Evolutionary conservation across 176 grass and related monocot species (phyloP), one percentile per base, ranked within the genome.

Genomic region (Tillandsia leiboldiana): DNA sequence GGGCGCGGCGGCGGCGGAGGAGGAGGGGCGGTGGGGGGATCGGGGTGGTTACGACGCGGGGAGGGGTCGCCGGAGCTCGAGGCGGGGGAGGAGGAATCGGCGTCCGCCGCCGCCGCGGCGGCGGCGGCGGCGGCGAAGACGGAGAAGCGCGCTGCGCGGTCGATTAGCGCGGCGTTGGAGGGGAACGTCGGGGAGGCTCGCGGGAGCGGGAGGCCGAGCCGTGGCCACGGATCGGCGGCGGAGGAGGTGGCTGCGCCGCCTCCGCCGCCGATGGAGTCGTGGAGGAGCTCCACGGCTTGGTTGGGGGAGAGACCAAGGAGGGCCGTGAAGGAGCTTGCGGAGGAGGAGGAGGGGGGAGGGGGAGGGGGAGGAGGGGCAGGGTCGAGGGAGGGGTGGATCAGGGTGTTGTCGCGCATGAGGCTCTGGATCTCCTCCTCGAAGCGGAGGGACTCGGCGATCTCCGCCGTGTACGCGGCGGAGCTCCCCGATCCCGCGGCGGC

Each of bases 191-290:
- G 85, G 54, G 72, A 27, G 67, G 17, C 74, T 13, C 83, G 77
- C 0, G 87, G 83, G 49, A 81, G 81, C 70, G 82, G 33, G 27
- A 18, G 11, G 49, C 51, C 26, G 53, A 2, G 65, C 81, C 26
- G 76, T 64, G 15, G 86, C 78, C 78, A 84, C 70, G 11, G 71
- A 85, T 48, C 56, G 49, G 51, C 33, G 24, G 11, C 33, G 20
- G 53, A 9, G 28, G 28, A 26, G 26, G 52, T n/a, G 2, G 28
- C 1, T 48, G 48, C 22, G 72, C 3, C 56, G 72, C 78, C 9
- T 76, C 87, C 42, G 80, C 81, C 1, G 76, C 83, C 49, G 83
- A 81, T 26, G 87, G 88, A 42, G 75, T 82, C 27, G 91, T 96
- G 83, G 84, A 96, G 9, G 85, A 81, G 50, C 85, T 77, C 75